Evolutionary conservation across 2,329 filamentous ascomycete genomes (phyloP).

Genomic region (Ascochyta lentis): DNA sequence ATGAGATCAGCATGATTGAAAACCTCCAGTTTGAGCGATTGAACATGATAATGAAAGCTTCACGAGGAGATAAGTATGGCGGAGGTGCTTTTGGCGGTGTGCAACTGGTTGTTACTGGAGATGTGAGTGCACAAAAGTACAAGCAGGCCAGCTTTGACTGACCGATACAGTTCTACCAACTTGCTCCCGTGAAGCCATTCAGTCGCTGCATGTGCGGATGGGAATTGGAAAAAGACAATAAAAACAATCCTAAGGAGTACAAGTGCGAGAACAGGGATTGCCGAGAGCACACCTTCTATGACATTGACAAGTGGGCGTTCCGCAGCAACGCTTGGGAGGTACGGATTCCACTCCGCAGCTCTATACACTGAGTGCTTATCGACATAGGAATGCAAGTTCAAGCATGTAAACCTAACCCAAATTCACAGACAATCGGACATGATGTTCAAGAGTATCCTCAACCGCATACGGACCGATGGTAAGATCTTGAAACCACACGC

Average conservation of each 20-base stretch:
- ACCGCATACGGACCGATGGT: slow-evolving; percentile 58
- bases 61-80: slow-evolving; percentile 24
- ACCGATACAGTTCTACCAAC: slow-evolving; percentile 37
- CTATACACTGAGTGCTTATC: slow-evolving; percentile 5
- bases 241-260: slow-evolving; percentile 16
- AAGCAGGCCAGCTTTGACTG: background rate
- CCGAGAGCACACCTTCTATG: slow-evolving; percentile 49
- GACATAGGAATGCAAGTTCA: slow-evolving; percentile 57
- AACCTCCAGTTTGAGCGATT: slow-evolving; percentile 60
- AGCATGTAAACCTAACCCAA: slow-evolving; percentile 59
- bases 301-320: slow-evolving; percentile 68
- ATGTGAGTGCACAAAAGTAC: slow-evolving; percentile 38
- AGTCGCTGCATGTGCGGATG: slow-evolving; percentile 60
- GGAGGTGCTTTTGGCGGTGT: slow-evolving; percentile 54
- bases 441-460: slow-evolving; percentile 62
- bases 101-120: slow-evolving; percentile 64
- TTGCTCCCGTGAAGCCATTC: slow-evolving; percentile 67
- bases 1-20: slow-evolving; percentile 72
- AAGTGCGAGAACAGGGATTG: slow-evolving; percentile 28
- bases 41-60: slow-evolving; percentile 56
- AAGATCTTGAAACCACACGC: slow-evolving; percentile 49
- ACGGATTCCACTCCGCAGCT: background rate
- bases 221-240: slow-evolving; percentile 28
- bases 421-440: slow-evolving; percentile 65
- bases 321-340: slow-evolving; percentile 60